Evolutionary conservation across 2,329 filamentous ascomycete genomes (phyloP), one percentile per base, ranked within the genome.

Genomic region (Fusarium sp.): DNA sequence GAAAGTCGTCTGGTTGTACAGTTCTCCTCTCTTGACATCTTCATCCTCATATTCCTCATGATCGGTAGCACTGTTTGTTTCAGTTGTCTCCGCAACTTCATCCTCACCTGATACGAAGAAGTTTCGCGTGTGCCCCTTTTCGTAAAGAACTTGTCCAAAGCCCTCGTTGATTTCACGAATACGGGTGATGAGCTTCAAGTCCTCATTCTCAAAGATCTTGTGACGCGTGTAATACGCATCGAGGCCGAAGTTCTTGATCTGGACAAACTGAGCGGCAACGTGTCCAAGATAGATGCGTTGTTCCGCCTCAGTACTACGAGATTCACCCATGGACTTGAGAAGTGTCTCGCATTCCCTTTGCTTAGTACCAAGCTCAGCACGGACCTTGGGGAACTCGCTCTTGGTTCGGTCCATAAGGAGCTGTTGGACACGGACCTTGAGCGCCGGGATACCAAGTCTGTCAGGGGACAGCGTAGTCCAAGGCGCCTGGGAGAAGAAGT

Each of bases 371-470:
- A 33, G 33, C 33, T 33, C 33, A 33, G 33, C 4, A 1, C 33
- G 77, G 3, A 84, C 80, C 19, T 80, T 78, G 0, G 82, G 82
- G 2, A 84, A 79, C 59, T 83, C 79, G 42, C 69, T 63, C 25
- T 82, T 83, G 11, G 84, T 83, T 1, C 85, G 78, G 1, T 84
- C 80, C 37, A 80, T 77, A 1, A 87, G 77, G 0, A 87, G 79
- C 0, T 78, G 69, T 1, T 77, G 77, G 0, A 87, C 75, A 1
- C 82, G 80, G 0, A 12, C 18, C 25, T 79, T 81, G 18, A 87
- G 76, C 0, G 82, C 78, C 0, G 56, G 66, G 2, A 83, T 80
- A 0, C 85, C 85, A 1, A 81, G 59, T 0, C 79, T 76, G 0
- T 80, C 78, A 1, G 66, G 44, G 0, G 74, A 65, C 0, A 82